A percentile compares a stretch with the other conserved stretches of the same genome.
Evolutionary conservation across 306 rosid species (phyloP).

Genomic region (Cucumis sativus): Cucumber_9930_V3 NC_026660.2:25747501-25748000

Average conservation of each 20-base stretch:
- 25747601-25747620: background rate
- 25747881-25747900: background rate
- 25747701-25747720: too few relatives aligned
- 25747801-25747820: background rate
- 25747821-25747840: background rate
- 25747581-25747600: background rate
- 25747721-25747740: too few relatives aligned
- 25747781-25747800: background rate
- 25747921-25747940: background rate
- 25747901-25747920: background rate
- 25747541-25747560: background rate
- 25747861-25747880: background rate
- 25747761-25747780: background rate
- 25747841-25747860: background rate
- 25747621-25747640: too few relatives aligned
- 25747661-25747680: too few relatives aligned
- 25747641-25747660: too few relatives aligned
- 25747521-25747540: background rate
- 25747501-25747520: background rate
- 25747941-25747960: too few relatives aligned
- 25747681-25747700: too few relatives aligned
- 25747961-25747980: background rate
- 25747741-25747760: background rate
- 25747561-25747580: background rate
- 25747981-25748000: background rate